These are phyloP conservation scores for Euryodendron excelsum DNA, from an alignment of 148 eudicot species.

Conservation along the genomic window DNA sequence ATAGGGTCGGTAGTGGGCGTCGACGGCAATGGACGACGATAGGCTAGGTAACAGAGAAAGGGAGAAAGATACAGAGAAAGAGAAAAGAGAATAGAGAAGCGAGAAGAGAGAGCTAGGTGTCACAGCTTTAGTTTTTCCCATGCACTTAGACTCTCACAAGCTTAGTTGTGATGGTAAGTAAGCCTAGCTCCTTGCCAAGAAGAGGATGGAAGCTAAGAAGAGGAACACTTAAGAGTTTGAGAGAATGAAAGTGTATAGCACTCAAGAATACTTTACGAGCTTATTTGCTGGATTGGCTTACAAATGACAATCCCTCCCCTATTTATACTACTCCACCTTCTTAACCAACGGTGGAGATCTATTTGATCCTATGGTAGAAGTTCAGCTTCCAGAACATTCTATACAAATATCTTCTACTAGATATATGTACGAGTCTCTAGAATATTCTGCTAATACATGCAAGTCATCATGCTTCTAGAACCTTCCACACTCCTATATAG, in stretches of 20 bases:
- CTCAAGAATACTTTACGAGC: background rate
- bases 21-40: background rate
- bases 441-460: background rate
- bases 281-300: background rate
- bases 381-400: background rate
- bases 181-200: no score
- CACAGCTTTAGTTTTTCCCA: background rate
- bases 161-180: background rate
- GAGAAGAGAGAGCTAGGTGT: background rate
- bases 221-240: no score
- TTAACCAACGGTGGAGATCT: background rate
- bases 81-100: no score
- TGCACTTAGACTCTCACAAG: background rate
- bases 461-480: no score
- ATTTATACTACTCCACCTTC: background rate
- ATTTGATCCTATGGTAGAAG: background rate
- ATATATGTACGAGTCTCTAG: no score
- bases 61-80: background rate
- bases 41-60: background rate
- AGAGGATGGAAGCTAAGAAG: background rate
- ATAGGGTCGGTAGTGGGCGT: background rate
- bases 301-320: background rate
- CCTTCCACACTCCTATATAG: no score
- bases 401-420: no score
- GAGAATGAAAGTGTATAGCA: no score